Base-by-base conservation (phyloP, 768 basidiomycete genomes). In the Lactifluus subvellereus region DNA sequence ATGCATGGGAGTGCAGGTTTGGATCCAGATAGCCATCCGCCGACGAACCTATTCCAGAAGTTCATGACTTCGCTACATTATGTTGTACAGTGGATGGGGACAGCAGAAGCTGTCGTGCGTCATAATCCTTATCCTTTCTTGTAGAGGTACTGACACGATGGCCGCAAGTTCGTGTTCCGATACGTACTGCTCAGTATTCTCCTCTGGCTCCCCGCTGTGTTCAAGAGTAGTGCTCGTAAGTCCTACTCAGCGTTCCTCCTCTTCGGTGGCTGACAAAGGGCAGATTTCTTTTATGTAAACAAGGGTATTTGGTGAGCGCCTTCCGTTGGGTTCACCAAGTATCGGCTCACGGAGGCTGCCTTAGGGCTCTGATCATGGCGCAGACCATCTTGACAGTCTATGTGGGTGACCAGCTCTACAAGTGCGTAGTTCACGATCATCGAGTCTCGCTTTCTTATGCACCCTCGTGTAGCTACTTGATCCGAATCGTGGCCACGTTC, bases 341-440 rank as follows among this genome's bases (percentile, higher is more conserved):
- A 33, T 53, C 42, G 64, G 35, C 33, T 42, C 42, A 57, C 16
- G 33, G 20, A 43, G 18, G 30, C 11, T 33, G 22, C 4, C 22
- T 20, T 42, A 77, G 82, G 82, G 80, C 82, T 6, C 68, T 84
- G 54, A 84, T 85, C 68, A 84, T 84, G 80, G 79, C 81, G 0
- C 84, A 85, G 68, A 84, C 80, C 0, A 82, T 79, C 18, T 59
- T 84, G 55, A 81, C 80, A 48, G 77, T 84, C 37, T 84, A 79
- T 68, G 77, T 79, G 10, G 82, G 82, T 14, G 83, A 86, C 69
- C 84, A 85, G 67, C 77, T 85, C 3, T 79, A 69, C 72, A 80
- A 80, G 79, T 79, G 57, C 51, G 73, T 42, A 49, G 6, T 18
- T 43, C 22, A 5, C n/a, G 9, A 20, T 22, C 18, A 30, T 27